Evolutionary conservation across 805 yeast species (phyloP), one percentile per base, ranked within the genome.

Genomic region (Clavispora santaluciae): DNA sequence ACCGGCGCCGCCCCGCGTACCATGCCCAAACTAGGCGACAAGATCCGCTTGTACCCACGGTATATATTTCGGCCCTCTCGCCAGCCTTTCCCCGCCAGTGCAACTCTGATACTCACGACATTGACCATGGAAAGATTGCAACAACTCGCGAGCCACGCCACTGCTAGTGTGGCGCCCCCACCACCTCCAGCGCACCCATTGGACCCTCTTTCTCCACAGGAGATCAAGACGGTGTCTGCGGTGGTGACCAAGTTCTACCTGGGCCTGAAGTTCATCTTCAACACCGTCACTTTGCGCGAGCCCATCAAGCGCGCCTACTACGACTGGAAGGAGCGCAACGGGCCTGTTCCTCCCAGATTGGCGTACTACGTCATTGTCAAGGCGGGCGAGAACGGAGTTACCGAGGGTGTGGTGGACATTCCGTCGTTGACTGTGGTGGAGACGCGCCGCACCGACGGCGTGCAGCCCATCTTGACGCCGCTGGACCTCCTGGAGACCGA

Each of bases 381-480:
- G 57, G 52, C 68, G 23, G 86, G 78, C 35, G 71, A 67, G 41
- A 62, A 72, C 38, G 89, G 87, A 53, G 72, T 83, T 44, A 78
- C 76, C 53, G 91, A 85, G 59, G 90, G 89, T 61, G 66, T 78
- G 33, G 83, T 81, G 47, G 83, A 81, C 56, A 58, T 84, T 39
- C 67, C 67, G 26, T 60, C 75, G 38, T 63, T 68, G 51, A 58
- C 63, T 35, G 66, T 84, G 24, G 61, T 75, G 36, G 70, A 72
- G 41, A 61, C 75, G 48, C 70, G 71, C 49, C 60, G 70, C 38
- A 59, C 74, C 35, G 77, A 74, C 42, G 85, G 83, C 30, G 83
- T 76, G 37, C 88, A 83, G 63, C 91, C 91, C 47, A 83, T 83
- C 46, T 70, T 84, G 57, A 81, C 90, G 33, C 80, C 82, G 35